Evolutionary conservation across 768 basidiomycete genomes (phyloP).

Genomic region (Dioszegia crocea): DNA sequence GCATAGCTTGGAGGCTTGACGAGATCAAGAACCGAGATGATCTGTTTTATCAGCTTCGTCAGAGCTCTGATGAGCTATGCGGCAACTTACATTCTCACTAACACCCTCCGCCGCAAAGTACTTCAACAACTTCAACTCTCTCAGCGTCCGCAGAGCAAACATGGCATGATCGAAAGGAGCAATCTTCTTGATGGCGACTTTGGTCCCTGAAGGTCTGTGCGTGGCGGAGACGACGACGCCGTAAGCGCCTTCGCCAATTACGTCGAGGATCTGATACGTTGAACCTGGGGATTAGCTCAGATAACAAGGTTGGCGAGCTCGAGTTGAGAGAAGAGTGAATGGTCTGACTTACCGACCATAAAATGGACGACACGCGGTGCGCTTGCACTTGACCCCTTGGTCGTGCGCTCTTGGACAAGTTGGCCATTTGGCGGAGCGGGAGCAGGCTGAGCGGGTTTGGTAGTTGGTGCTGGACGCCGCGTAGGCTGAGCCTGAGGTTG

Average conservation of each 20-base stretch:
- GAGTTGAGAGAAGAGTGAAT: background rate
- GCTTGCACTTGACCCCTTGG: slow-evolving; percentile 30
- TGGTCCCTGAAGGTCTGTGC: slow-evolving; percentile 77
- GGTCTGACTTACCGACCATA: slow-evolving; percentile 37
- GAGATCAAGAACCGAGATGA: slow-evolving; percentile 85
- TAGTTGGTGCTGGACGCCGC: background rate
- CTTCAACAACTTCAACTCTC: slow-evolving; percentile 79
- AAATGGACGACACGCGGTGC: slow-evolving; percentile 39
- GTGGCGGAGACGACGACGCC: slow-evolving; percentile 84
- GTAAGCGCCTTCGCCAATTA: slow-evolving; percentile 62
- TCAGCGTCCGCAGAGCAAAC: slow-evolving; percentile 81
- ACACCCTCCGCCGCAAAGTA: slow-evolving; percentile 50
- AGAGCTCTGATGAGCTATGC: slow-evolving; percentile 17
- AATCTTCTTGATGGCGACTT: slow-evolving; percentile 96
- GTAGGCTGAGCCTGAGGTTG: slow-evolving; percentile 5
- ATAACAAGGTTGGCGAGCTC: background rate
- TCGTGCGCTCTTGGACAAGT: slow-evolving; percentile 28
- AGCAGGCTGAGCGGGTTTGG: background rate
- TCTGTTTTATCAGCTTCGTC: slow-evolving; percentile 54
- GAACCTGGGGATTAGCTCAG: slow-evolving; percentile 18
- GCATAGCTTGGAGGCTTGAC: slow-evolving; percentile 75
- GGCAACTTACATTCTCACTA: slow-evolving; percentile 40
- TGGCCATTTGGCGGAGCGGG: background rate
- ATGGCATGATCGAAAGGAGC: slow-evolving; percentile 92
- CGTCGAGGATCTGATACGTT: slow-evolving; percentile 44